phyloP scores from a whole-genome alignment of 192 early-diverging fungal species.

The Rhizophagus clarus region DNA sequence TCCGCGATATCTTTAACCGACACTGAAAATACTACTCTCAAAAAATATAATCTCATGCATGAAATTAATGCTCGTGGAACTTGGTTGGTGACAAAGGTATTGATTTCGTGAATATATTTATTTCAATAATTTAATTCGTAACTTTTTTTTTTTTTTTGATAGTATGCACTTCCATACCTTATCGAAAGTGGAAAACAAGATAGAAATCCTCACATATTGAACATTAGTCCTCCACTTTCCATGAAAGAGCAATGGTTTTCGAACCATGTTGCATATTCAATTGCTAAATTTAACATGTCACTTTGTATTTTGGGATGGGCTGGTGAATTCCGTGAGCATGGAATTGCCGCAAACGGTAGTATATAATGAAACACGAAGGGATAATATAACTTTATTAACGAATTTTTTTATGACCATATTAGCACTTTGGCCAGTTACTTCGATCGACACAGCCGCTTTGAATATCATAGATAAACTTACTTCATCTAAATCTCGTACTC shows the following conservation, averaged over 20 bases:
- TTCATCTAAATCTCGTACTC: slow-evolving; percentile 36
- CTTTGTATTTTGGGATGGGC: slow-evolving; percentile 52
- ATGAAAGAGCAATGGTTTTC: slow-evolving; percentile 75
- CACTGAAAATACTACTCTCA: slow-evolving; percentile 55
- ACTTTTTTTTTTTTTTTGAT: not conserved
- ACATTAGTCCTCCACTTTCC: slow-evolving; percentile 68
- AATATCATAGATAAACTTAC: slow-evolving; percentile 43
- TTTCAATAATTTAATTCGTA: not conserved
- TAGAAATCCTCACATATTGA: slow-evolving; percentile 76
- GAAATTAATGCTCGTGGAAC: slow-evolving; percentile 78
- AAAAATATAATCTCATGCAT: slow-evolving; percentile 78
- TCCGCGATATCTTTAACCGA: slow-evolving; percentile 72
- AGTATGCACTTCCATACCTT: slow-evolving; percentile 66
- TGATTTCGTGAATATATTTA: not conserved
- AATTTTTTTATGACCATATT: not conserved
- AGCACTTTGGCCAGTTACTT: slow-evolving; percentile 66
- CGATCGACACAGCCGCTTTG: slow-evolving; percentile 75
- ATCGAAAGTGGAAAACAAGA: slow-evolving; percentile 52
- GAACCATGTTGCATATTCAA: slow-evolving; percentile 51
- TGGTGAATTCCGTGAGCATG: slow-evolving; percentile 64
- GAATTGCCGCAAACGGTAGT: slow-evolving; percentile 70
- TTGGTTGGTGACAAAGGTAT: slow-evolving; percentile 73
- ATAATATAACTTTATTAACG: not conserved
- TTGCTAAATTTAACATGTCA: slow-evolving; percentile 19
- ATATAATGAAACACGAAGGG: not conserved